Evolutionary conservation across 2,329 filamentous ascomycete genomes (phyloP), one percentile per base, ranked within the genome.

Genomic region (Xylariaceae sp.): DNA sequence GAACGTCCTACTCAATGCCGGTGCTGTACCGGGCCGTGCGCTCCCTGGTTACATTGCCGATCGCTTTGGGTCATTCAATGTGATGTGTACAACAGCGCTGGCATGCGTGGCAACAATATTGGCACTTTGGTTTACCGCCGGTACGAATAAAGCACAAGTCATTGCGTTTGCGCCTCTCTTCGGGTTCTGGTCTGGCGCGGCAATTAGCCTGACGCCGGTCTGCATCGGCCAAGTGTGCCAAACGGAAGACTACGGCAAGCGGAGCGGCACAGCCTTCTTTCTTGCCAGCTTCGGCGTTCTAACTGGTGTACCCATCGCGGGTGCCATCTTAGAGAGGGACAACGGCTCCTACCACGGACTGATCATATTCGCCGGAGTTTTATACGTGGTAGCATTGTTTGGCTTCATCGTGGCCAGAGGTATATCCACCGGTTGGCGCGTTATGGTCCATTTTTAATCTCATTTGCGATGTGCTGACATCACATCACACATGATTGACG

Each of bases 131-230:
- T 58, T 52, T 26, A 55, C 56, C 3, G 37, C 53, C 2, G 48
- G 53, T 26, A 41, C 27, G 26, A 55, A 55, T 30, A 26, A 47
- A 11, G 55, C 49, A 3, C 55, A 55, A 39, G 46, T 52, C 35
- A 53, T 58, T 27, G 51, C 55, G 9, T 58, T 56, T 11, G 40
- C 56, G 2, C 53, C 53, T 26, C 53, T 56, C 3, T 58, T 56
- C 39, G 56, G 56, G 2, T 58, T 58, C 47, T 56, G 56, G 56
- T 56, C 53, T 3, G 53, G 56, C 9, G 56, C 56, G 26, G 56
- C 56, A 3, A 56, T 58, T 9, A 56, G 53, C 43, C 40, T 58
- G 12, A 56, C 49, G 4, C 56, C 53, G 5, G 53, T 56, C 3
- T 58, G 56, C 31, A 56, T 56, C 26, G 56, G 56, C n/a, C 50